These are phyloP conservation scores for Vanilla planifolia DNA, from an alignment of 106 monocot species.

Conservation along the genomic window DNA sequence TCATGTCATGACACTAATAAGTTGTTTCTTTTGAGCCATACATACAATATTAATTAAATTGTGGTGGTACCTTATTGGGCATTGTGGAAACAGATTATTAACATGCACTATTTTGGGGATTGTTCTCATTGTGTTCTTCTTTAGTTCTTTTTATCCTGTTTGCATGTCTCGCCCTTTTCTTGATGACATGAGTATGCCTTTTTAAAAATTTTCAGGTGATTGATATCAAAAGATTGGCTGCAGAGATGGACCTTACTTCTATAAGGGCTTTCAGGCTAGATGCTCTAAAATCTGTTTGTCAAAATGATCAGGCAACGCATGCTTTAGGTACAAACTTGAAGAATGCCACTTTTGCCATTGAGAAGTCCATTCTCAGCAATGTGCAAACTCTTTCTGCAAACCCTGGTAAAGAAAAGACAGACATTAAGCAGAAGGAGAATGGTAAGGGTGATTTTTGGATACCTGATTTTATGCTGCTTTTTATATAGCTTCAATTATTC, in stretches of 20 bases:
- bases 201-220: slow-evolving; percentile 62
- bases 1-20: not conserved
- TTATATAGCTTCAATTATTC: too few relatives aligned
- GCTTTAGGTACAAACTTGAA: not conserved
- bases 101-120: not conserved
- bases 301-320: slow-evolving; percentile 8
- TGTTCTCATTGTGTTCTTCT: not conserved
- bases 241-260: slow-evolving; percentile 92
- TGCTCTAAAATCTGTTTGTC: slow-evolving; percentile 72
- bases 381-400: not conserved
- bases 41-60: too few relatives aligned
- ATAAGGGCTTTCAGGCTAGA: slow-evolving; percentile 82
- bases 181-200: not conserved
- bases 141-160: not conserved
- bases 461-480: too few relatives aligned
- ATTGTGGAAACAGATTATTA: too few relatives aligned
- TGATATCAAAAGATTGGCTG: slow-evolving; percentile 64
- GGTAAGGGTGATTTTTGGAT: slow-evolving; percentile 22
- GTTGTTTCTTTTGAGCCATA: not conserved
- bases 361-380: slow-evolving; percentile 1
- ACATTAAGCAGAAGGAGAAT: slow-evolving; percentile 3
- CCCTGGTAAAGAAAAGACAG: slow-evolving; percentile 11
- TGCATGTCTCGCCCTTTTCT: not conserved
- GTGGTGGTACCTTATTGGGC: too few relatives aligned
- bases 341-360: slow-evolving; percentile 10